Evolutionary conservation across 768 basidiomycete genomes (phyloP), one percentile per base, ranked within the genome.

Genomic region (Pholiota molesta): DNA sequence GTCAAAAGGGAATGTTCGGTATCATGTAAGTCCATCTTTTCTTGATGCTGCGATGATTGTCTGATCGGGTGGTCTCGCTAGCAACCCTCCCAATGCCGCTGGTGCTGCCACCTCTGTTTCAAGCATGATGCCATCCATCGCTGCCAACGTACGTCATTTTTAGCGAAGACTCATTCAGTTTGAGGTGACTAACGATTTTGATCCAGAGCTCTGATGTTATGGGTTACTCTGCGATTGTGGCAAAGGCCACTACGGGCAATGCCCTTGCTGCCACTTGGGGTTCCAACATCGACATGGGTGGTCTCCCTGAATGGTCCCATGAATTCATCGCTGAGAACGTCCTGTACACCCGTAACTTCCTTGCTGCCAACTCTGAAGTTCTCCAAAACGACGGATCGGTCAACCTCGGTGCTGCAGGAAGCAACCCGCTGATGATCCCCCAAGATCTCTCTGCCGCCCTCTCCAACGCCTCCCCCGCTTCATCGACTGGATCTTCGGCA

Each of bases 1-100:
- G 92, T 72, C 73, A 85, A 71, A 87, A 90, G 81, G 92, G 91
- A 68, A 94, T 94, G 91, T 94, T 91, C 72, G 91, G 90, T 76
- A 83, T 90, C 76, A 86, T 90, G 83, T 84, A 69, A 61, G 77
- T 71, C 14, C 19, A 17, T 61, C 45, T 23, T 51, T 35, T 45
- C 37, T 33, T 52, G 17, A 3, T 35, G 40, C 28, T 33, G 49
- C 8, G 28, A 11, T 51, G 6, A 21, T 52, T 60, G 51, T 54
- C 54, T 69, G 17, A 71, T 59, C 13, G 35, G 31, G 58, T 60
- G 31, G 23, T 42, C 29, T 19, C 44, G 31, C 21, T 45, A 84
- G 83, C 68, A 89, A 90, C 78, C 85, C 87, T 17, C 79, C 83
- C 28, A 86, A 78, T 72, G 81, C 78, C 31, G 71, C 77, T 57